Evolutionary conservation across 208 protist species (phyloP), one percentile per base, ranked within the genome.

Genomic region (Trypanosomatidae sp.): DNA sequence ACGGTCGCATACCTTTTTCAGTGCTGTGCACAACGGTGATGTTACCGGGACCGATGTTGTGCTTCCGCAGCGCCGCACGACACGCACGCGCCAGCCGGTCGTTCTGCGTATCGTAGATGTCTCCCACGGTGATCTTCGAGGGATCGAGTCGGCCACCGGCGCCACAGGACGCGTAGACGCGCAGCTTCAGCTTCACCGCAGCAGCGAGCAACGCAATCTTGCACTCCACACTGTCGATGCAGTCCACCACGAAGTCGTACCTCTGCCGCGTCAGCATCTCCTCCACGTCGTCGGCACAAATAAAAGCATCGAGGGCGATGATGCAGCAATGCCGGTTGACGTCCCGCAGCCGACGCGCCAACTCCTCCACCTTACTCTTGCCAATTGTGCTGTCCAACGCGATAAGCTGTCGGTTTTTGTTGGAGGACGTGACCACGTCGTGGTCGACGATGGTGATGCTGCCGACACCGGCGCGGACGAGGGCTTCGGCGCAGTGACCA

Each of bases 371-470:
- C 74, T 98, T 97, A 62, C 89, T 91, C 66, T 90, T 81, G 39
- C 95, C 95, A 41, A 96, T 88, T 3, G 91, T 97, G 75, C 84
- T 91, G 79, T 96, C 90, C 0, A 95, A 75, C 3, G 93, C 95
- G n/a, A 97, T 86, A 60, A 95, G 83, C 78, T 98, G 95, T 1
- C 95, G 81, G 69, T 98, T 98, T 70, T 97, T 96, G 76, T 97
- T 97, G 5, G 89, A 95, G 6, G 90, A 53, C 1, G 89, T 86
- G 3, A 98, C 90, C 7, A 96, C 90, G 73, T 98, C 95, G 73
- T 95, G 84, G 67, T 98, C 95, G 33, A 92, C 84, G 12, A 98
- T 80, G 15, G 93, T 97, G 73, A 98, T 87, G 65, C 53, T 66
- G n/a, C 93, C 95, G 9, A 98, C 66, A n/a, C 95, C 95, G 28